phyloP scores from a whole-genome alignment of 1,139 yeast genomes.

The Meyerozyma athensensis region DNA sequence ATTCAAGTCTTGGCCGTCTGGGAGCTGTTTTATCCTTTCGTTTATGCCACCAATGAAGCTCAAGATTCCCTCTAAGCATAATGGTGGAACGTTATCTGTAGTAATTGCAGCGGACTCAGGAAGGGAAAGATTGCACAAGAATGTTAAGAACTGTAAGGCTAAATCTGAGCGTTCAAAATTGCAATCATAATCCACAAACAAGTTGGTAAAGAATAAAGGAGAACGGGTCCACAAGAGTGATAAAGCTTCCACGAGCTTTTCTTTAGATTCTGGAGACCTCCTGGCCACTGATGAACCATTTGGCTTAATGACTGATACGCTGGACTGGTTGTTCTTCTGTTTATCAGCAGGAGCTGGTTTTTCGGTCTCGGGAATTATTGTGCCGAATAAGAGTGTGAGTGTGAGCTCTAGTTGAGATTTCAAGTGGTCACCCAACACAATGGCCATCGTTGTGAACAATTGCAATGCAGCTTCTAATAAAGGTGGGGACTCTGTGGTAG shows the following conservation, averaged over 20 bases:
- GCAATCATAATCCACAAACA: constrained; percentile 86
- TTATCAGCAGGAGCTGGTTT: constrained; percentile 8
- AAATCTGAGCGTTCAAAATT: constrained; percentile 84
- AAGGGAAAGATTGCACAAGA: constrained; percentile 68
- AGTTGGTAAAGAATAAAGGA: constrained; percentile 69
- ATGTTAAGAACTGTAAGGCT: constrained; percentile 62
- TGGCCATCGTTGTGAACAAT: constrained; percentile 63
- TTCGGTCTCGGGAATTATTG: constrained; percentile 39
- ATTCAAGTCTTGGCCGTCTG: constrained; percentile 15
- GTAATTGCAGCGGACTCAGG: constrained; percentile 76
- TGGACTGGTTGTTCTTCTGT: constrained; percentile 17
- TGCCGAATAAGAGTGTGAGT: constrained; percentile 51
- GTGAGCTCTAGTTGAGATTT: constrained; percentile 69
- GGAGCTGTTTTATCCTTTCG: constrained; percentile 42
- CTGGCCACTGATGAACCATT: constrained; percentile 18
- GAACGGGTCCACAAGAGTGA: constrained; percentile 82
- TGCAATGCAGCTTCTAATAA: constrained; percentile 73
- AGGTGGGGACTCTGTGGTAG: constrained; percentile 62
- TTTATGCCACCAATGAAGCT: constrained; percentile 65
- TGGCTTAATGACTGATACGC: constrained; percentile 22
- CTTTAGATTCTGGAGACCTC: constrained; percentile 48
- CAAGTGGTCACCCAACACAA: constrained; percentile 53
- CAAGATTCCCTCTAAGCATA: constrained; percentile 83
- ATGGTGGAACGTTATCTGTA: constrained; percentile 87
- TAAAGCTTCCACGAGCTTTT: constrained; percentile 76